Conservation (phyloP, 1,284 basidiomycete species). For the Albatrellus sp. region DNA sequence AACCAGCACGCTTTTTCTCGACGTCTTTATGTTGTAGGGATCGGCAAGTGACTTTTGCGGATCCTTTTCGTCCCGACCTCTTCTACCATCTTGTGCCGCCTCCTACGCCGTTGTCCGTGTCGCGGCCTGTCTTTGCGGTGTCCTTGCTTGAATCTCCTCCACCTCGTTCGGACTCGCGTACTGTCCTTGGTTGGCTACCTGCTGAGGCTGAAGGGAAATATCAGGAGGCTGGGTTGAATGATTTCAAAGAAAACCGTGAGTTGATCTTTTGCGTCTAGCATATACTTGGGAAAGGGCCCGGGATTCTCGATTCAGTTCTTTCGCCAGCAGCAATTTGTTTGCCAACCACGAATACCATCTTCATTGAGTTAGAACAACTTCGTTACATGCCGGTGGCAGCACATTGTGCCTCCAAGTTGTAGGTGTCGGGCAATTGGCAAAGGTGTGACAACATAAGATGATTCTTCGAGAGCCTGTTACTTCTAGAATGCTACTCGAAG, state of each 20-base stretch:
- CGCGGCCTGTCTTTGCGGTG: slow-evolving; percentile 43
- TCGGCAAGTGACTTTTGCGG: slow-evolving; percentile 20
- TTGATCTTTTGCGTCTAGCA: background rate
- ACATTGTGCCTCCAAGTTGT: no score
- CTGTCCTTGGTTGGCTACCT: slow-evolving; percentile 61
- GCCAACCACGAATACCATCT: no score
- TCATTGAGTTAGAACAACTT: background rate
- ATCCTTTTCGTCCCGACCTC: slow-evolving; percentile 48
- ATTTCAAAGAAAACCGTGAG: slow-evolving; percentile 60
- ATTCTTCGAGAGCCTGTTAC: background rate
- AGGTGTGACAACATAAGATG: no score
- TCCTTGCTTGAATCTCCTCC: slow-evolving; percentile 44
- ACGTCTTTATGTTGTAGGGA: background rate
- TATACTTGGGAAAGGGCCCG: no score
- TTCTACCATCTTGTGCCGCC: slow-evolving; percentile 52
- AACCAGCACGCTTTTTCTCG: background rate
- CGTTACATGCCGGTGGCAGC: background rate
- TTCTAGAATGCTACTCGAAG: background rate
- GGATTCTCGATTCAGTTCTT: background rate
- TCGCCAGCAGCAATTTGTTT: no score
- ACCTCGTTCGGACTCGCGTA: slow-evolving; percentile 29
- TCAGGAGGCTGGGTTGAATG: slow-evolving; percentile 42
- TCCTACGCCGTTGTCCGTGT: slow-evolving; percentile 33
- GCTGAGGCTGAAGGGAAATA: slow-evolving; percentile 28
- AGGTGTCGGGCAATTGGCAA: no score